Evolutionary conservation across 257 asterid genomes (phyloP).

Genomic region (Przewalskia tangutica): DNA sequence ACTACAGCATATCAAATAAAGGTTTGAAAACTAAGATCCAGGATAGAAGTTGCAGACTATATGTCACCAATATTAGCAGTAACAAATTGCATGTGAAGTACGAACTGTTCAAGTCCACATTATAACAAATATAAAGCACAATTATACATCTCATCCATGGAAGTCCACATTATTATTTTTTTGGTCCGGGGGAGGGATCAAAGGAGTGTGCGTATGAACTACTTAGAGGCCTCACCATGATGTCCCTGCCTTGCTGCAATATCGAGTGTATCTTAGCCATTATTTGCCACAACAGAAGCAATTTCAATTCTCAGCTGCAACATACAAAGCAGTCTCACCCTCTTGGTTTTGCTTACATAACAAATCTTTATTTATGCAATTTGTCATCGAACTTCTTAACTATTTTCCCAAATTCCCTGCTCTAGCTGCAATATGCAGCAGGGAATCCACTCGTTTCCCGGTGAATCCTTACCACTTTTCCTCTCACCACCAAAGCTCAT

Average conservation of each 20-base stretch:
- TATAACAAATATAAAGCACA: not conserved
- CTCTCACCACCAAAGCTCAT: constrained; percentile 67
- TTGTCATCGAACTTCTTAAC: constrained; percentile 41
- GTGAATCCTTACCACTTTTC: constrained; percentile 68
- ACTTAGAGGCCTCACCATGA: constrained; percentile 34
- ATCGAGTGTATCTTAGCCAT: constrained; percentile 79
- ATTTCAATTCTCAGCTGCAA: constrained; percentile 69
- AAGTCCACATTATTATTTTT: not conserved
- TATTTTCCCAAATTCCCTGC: constrained; percentile 63
- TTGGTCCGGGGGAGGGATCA: too few relatives aligned
- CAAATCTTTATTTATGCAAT: constrained; percentile 34
- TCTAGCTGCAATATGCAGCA: constrained; percentile 76
- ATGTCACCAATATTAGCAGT: not conserved
- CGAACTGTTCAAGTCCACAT: not conserved
- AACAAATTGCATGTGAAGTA: not conserved
- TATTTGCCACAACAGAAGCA: constrained; percentile 62
- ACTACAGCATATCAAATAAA: not conserved
- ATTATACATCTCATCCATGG: not conserved
- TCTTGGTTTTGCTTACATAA: constrained; percentile 73
- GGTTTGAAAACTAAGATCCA: not conserved
- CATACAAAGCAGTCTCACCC: constrained; percentile 85
- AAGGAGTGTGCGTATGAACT: too few relatives aligned
- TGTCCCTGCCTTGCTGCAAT: constrained; percentile 90
- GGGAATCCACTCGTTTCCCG: constrained; percentile 83
- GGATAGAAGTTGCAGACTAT: not conserved